A percentile compares a stretch with the other conserved stretches of the same genome.
phyloP scores from a whole-genome alignment of 2,329 filamentous ascomycete genomes.

The Fusarium anguioides region DNA sequence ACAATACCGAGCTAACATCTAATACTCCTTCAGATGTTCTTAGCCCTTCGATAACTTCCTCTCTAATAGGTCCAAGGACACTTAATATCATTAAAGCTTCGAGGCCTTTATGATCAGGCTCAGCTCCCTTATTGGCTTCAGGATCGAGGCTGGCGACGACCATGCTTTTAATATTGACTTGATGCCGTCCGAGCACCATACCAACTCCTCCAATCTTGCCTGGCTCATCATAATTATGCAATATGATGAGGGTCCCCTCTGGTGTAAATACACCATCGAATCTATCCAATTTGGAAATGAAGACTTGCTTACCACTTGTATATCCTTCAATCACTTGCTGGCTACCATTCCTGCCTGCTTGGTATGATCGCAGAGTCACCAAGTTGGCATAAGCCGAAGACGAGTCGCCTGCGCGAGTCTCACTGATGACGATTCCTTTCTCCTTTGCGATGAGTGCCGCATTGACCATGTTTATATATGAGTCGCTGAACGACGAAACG shows the following conservation, averaged over 20 bases:
- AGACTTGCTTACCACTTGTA: slow-evolving; percentile 70
- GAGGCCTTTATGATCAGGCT: slow-evolving; percentile 54
- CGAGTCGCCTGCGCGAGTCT: slow-evolving; percentile 74
- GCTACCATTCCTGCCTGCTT: slow-evolving; percentile 44
- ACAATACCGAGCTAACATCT: slow-evolving; percentile 62
- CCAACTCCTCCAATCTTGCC: slow-evolving; percentile 87
- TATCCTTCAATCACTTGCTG: slow-evolving; percentile 73
- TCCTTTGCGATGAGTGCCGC: slow-evolving; percentile 79
- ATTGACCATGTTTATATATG: slow-evolving; percentile 85
- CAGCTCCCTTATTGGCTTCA: slow-evolving; percentile 38
- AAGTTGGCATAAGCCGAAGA: slow-evolving; percentile 74
- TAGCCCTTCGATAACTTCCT: slow-evolving; percentile 64
- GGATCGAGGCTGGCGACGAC: slow-evolving; percentile 69
- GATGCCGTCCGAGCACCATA: slow-evolving; percentile 73
- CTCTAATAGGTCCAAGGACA: slow-evolving; percentile 72
- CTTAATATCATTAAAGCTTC: slow-evolving; percentile 88
- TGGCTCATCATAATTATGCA: slow-evolving; percentile 83
- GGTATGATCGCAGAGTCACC: slow-evolving; percentile 73
- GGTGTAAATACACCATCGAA: slow-evolving; percentile 81
- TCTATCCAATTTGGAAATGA: slow-evolving; percentile 77
- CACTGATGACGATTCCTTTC: slow-evolving; percentile 81
- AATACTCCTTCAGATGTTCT: slow-evolving; percentile 64
- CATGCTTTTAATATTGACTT: slow-evolving; percentile 86
- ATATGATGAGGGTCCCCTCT: slow-evolving; percentile 78
- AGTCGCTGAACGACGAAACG: slow-evolving; percentile 73